These are phyloP conservation scores for Sugiyamaella americana DNA, from an alignment of 805 yeast species.

Conservation along the genomic window DNA sequence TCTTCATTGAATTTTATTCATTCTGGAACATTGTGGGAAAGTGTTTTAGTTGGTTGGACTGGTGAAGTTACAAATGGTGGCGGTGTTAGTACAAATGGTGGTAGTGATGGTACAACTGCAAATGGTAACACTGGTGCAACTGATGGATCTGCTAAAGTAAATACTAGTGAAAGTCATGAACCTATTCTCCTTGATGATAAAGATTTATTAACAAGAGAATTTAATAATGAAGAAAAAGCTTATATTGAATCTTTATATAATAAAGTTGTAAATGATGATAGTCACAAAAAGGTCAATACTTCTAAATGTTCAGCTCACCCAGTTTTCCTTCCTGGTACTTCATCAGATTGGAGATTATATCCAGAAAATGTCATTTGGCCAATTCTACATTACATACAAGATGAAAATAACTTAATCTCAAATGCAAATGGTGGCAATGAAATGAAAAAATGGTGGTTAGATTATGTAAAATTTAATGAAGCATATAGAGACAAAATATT, in stretches of 20 bases:
- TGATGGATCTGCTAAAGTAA: conserved; percentile 13
- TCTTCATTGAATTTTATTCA: conserved; percentile 63
- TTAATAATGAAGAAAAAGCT: conserved; percentile 51
- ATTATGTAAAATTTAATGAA: conserved; percentile 85
- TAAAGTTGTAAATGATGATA: background rate
- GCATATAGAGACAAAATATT: conserved; percentile 77
- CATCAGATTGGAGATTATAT: conserved; percentile 62
- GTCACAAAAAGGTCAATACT: conserved; percentile 6
- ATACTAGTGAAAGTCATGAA: conserved; percentile 12
- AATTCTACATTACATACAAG: conserved; percentile 85
- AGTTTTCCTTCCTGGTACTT: background rate
- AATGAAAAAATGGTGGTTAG: conserved; percentile 74
- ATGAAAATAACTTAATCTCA: conserved; percentile 29
- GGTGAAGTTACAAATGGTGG: conserved; percentile 59
- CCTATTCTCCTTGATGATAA: background rate
- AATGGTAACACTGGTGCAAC: too few species aligned
- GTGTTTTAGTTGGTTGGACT: conserved; percentile 89
- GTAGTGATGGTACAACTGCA: too few species aligned
- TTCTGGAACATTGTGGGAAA: conserved; percentile 74
- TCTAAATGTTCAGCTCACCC: conserved; percentile 21
- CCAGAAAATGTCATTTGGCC: conserved; percentile 95
- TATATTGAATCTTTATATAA: conserved; percentile 42
- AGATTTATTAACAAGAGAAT: conserved; percentile 22
- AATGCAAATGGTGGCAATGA: conserved; percentile 33
- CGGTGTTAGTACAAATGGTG: too few species aligned